Evolutionary conservation across 805 yeast genomes (phyloP).

Genomic region (Saturnispora mendoncae): DNA sequence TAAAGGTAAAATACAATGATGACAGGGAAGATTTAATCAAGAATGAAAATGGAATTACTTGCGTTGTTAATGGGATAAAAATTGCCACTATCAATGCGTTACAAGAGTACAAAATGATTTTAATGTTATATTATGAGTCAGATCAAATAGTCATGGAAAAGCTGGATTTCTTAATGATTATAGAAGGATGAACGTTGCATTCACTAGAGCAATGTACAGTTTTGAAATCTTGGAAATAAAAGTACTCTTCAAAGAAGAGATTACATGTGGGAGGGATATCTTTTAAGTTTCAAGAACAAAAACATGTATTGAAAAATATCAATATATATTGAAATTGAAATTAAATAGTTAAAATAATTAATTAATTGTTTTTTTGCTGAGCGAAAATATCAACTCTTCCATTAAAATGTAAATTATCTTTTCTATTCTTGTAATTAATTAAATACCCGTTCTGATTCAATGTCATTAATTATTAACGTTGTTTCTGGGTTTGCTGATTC

Average conservation of each 20-base stretch:
- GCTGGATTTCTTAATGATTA: constrained; percentile 54
- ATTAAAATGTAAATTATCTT: too few relatives aligned
- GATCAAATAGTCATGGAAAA: constrained; percentile 44
- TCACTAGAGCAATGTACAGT: constrained; percentile 58
- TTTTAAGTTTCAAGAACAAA: too few relatives aligned
- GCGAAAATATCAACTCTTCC: not conserved
- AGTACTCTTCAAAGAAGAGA: too few relatives aligned
- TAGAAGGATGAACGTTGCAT: constrained; percentile 58
- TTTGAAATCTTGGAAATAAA: too few relatives aligned
- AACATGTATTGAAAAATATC: too few relatives aligned
- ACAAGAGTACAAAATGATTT: constrained; percentile 85
- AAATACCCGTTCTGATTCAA: too few relatives aligned
- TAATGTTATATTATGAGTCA: constrained; percentile 66
- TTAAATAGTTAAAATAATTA: too few relatives aligned
- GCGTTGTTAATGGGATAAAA: constrained; percentile 35
- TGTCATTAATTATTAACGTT: constrained; percentile 2
- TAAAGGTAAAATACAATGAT: constrained; percentile 34
- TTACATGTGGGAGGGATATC: too few relatives aligned
- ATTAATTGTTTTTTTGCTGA: constrained; percentile 40
- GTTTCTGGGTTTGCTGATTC: constrained; percentile 1
- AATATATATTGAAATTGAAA: too few relatives aligned
- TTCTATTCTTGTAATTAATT: too few relatives aligned
- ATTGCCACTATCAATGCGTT: constrained; percentile 70
- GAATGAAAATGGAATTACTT: constrained; percentile 35
- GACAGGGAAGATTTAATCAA: constrained; percentile 38